Percentiles rank a stretch among this genome's conserved stretches.
Evolutionary conservation across 1,139 yeast species (phyloP).

Genomic region (Geotrichum citri-aurantii): DNA sequence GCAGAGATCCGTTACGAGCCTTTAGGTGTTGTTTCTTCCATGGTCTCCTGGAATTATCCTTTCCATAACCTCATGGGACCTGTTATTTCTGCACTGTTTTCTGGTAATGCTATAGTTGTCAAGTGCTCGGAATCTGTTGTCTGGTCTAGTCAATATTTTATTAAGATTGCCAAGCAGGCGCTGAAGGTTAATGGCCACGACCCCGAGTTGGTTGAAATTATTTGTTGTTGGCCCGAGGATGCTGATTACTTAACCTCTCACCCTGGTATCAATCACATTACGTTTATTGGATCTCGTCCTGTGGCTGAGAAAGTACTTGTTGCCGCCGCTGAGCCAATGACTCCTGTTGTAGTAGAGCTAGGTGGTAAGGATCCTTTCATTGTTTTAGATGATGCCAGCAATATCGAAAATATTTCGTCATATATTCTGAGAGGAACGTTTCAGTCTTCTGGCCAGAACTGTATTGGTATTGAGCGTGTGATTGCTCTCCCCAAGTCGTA

Average conservation of each 20-base stretch:
- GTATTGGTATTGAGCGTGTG: slow-evolving; percentile 94
- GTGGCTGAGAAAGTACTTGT: slow-evolving; percentile 83
- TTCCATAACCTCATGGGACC: slow-evolving; percentile 88
- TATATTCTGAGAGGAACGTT: slow-evolving; percentile 89
- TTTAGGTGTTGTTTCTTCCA: slow-evolving; percentile 76
- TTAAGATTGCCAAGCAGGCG: slow-evolving; percentile 62
- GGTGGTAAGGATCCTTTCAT: slow-evolving; percentile 94
- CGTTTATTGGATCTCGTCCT: slow-evolving; percentile 92
- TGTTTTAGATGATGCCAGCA: slow-evolving; percentile 51
- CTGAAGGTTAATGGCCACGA: slow-evolving; percentile 67
- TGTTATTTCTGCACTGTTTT: slow-evolving; percentile 73
- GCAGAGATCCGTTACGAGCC: slow-evolving; percentile 95
- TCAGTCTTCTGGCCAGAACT: slow-evolving; percentile 95
- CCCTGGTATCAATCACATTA: slow-evolving; percentile 74
- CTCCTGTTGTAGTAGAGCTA: slow-evolving; percentile 90
- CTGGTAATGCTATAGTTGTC: slow-evolving; percentile 86
- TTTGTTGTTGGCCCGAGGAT: slow-evolving; percentile 70
- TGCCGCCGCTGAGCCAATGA: slow-evolving; percentile 74
- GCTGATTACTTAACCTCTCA: slow-evolving; percentile 83
- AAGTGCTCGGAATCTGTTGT: slow-evolving; percentile 94
- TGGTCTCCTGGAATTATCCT: slow-evolving; percentile 96
- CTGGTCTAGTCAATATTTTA: slow-evolving; percentile 85
- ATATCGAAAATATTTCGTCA: slow-evolving; percentile 51
- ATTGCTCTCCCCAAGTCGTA: slow-evolving; percentile 68
- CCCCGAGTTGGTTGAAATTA: slow-evolving; percentile 78